A percentile compares a stretch with the other conserved stretches of the same genome.
Evolutionary conservation across 169 alveolate genomes (phyloP).

Genomic region (Cryptosporidium xiaoi): DNA sequence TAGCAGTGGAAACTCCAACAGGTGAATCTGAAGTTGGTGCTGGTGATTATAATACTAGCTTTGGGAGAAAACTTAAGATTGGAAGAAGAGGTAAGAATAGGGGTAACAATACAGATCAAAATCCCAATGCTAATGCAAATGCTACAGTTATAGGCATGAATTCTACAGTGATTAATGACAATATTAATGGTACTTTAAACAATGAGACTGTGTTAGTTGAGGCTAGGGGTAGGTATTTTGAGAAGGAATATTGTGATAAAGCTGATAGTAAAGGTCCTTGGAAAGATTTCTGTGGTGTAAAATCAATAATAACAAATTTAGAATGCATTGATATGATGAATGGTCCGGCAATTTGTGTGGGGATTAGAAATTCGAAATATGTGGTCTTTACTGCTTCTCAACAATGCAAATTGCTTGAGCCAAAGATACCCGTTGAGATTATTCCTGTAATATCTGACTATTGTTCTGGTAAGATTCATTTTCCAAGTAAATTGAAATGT

Average conservation of each 20-base stretch:
- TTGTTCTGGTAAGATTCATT: conserved; percentile 13
- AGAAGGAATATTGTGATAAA: conserved; percentile 23
- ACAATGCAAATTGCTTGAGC: conserved; percentile 61
- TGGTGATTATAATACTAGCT: not conserved
- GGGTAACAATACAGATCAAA: not conserved
- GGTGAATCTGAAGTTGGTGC: not conserved
- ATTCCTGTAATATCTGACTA: conserved; percentile 37
- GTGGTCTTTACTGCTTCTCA: conserved; percentile 39
- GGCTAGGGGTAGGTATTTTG: conserved; percentile 5
- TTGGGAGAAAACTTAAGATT: too few species aligned
- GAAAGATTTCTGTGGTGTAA: conserved; percentile 17
- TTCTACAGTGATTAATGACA: not conserved
- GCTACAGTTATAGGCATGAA: not conserved
- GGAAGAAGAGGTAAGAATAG: too few species aligned
- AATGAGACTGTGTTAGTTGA: not conserved
- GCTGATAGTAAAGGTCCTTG: not conserved
- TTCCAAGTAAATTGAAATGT: conserved; percentile 5
- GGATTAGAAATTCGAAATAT: conserved; percentile 51
- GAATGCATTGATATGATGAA: conserved; percentile 72
- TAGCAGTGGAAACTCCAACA: not conserved
- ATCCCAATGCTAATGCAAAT: not conserved
- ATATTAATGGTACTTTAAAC: conserved; percentile 2
- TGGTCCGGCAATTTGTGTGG: conserved; percentile 71
- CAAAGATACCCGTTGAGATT: conserved; percentile 55
- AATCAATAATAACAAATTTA: conserved; percentile 20